Percentiles rank a stretch among this genome's conserved stretches.
Evolutionary conservation across 805 yeast species (phyloP).

Genomic region (Alloascoidea africana): DNA sequence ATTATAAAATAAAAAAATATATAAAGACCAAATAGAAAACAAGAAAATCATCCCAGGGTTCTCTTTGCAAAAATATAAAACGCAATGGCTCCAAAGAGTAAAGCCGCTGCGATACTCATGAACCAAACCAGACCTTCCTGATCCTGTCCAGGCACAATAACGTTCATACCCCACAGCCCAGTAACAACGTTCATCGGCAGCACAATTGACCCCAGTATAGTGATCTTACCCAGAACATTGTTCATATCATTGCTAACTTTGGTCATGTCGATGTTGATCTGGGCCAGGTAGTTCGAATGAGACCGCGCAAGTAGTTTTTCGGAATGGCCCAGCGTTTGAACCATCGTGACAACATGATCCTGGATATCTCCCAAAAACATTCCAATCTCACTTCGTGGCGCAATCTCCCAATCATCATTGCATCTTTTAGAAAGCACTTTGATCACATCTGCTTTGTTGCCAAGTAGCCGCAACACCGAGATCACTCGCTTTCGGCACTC

Average conservation of each 20-base stretch:
- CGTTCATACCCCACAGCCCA: slow-evolving; percentile 99
- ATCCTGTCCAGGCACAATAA: slow-evolving; percentile 86
- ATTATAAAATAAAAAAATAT: neutral
- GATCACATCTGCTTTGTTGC: slow-evolving; percentile 94
- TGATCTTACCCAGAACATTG: slow-evolving; percentile 86
- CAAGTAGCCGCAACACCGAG: slow-evolving; percentile 72
- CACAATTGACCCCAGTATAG: slow-evolving; percentile 88
- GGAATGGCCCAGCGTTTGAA: slow-evolving; percentile 84
- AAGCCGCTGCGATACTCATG: slow-evolving; percentile 19
- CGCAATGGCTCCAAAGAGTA: slow-evolving; percentile 7
- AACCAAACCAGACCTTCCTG: slow-evolving; percentile 52
- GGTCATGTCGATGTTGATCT: slow-evolving; percentile 95
- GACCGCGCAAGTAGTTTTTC: slow-evolving; percentile 87
- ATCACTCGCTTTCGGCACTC: slow-evolving; percentile 90
- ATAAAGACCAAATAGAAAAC: neutral
- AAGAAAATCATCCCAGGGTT: neutral
- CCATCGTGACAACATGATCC: slow-evolving; percentile 96
- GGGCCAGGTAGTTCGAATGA: slow-evolving; percentile 94
- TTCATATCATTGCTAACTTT: slow-evolving; percentile 93
- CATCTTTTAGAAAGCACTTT: slow-evolving; percentile 89
- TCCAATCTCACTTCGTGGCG: slow-evolving; percentile 76
- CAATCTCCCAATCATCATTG: slow-evolving; percentile 68
- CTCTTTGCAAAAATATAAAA: neutral
- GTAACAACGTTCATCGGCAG: slow-evolving; percentile 91
- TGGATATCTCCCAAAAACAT: slow-evolving; percentile 95